phyloP scores from a whole-genome alignment of 441 rosid genomes.

The Macaranga tanarius region DNA sequence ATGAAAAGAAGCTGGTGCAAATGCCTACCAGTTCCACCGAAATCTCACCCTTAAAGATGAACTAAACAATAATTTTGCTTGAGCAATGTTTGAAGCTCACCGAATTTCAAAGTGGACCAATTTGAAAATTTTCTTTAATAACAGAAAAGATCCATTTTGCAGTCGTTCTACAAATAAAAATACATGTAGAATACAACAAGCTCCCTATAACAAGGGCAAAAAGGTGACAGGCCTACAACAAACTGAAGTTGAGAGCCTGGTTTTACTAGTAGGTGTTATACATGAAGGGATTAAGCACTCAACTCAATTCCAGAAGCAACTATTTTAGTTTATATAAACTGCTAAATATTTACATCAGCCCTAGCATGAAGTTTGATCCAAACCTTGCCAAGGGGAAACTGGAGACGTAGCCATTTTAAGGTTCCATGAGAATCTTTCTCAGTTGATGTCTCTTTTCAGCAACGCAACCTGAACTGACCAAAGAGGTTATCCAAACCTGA shows the following conservation, averaged over 20 bases:
- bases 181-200: not conserved
- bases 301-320: not conserved
- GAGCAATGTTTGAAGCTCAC: not conserved
- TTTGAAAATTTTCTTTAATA: not conserved
- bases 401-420: constrained; percentile 26
- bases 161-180: not conserved
- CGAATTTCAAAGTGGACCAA: too few species aligned
- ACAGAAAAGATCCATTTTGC: not conserved
- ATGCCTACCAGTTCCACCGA: too few species aligned
- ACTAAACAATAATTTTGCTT: not conserved
- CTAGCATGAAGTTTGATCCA: not conserved
- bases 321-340: not conserved
- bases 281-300: not conserved
- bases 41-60: too few species aligned
- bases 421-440: constrained; percentile 55
- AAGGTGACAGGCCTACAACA: not conserved
- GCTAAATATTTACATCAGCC: constrained; percentile 18
- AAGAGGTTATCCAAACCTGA: constrained; percentile 78
- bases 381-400: not conserved
- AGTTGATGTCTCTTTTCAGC: constrained; percentile 37
- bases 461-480: constrained; percentile 59
- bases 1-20: too few species aligned
- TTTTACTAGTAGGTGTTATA: not conserved
- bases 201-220: not conserved
- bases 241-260: not conserved